A percentile compares a stretch with the other conserved stretches of the same genome.
These are phyloP conservation scores for Voacanga thouarsii DNA, from an alignment of 257 asterid species.

Conservation along the genomic window DNA sequence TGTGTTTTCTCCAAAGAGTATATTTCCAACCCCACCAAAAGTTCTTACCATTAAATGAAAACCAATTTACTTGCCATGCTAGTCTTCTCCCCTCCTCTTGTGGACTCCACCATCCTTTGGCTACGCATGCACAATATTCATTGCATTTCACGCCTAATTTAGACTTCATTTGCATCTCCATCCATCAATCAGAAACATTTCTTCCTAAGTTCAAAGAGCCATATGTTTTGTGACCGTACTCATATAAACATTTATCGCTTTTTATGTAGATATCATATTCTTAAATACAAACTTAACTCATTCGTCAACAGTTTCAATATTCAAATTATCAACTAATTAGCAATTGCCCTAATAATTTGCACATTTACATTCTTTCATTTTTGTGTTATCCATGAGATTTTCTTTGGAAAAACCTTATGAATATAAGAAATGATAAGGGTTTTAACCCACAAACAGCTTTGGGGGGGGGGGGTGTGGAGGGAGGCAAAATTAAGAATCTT, in stretches of 20 bases:
- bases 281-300: too few species aligned
- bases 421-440: not conserved
- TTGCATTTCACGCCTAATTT: not conserved
- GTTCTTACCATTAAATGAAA: slow-evolving; percentile 12
- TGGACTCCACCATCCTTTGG: slow-evolving; percentile 20
- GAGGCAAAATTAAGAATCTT: not conserved
- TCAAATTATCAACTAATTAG: too few species aligned
- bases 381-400: not conserved
- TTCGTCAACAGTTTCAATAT: not conserved
- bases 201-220: not conserved
- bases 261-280: too few species aligned
- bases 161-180: not conserved
- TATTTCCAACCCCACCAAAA: slow-evolving; percentile 15
- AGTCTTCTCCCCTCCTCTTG: slow-evolving; percentile 4
- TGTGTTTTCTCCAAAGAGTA: not conserved
- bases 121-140: slow-evolving; percentile 5
- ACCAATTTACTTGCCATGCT: slow-evolving; percentile 10
- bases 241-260: too few species aligned
- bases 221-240: not conserved
- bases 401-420: not conserved
- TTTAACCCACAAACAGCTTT: not conserved
- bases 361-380: too few species aligned
- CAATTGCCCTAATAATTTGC: too few species aligned
- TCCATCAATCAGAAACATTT: not conserved
- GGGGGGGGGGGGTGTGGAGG: too few species aligned